Conservation (phyloP, 2,329 filamentous ascomycete genomes). For the Xylaria sp. region DNA sequence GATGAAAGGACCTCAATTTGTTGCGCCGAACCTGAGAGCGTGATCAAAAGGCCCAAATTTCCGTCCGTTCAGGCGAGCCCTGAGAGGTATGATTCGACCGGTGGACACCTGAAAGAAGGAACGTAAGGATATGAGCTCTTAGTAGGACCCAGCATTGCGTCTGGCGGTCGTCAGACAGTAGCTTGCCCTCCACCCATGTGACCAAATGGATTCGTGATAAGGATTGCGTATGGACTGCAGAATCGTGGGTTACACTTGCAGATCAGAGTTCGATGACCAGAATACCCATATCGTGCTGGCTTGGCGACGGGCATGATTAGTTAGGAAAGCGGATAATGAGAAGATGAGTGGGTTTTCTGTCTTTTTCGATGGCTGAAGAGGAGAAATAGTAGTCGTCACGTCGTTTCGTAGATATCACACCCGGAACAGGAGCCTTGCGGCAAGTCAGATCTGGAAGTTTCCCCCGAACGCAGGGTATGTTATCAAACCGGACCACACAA, state of each 20-base stretch:
- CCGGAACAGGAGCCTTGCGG: constrained; percentile 66
- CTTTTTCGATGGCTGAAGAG: constrained; percentile 39
- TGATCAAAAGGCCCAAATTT: constrained; percentile 3
- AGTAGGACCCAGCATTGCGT: constrained; percentile 7
- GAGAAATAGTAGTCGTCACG: constrained; percentile 51
- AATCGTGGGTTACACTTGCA: constrained; percentile 31
- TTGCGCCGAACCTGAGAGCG: constrained; percentile 1
- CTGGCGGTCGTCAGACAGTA: constrained; percentile 3
- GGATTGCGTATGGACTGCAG: constrained; percentile 23
- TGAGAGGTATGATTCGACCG: not conserved
- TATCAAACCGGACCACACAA: constrained; percentile 61
- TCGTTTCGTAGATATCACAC: constrained; percentile 57
- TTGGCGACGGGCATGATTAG: constrained; percentile 42
- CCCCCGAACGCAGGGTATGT: constrained; percentile 57
- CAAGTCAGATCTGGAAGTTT: constrained; percentile 68
- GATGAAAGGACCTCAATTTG: not conserved
- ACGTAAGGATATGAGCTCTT: constrained; percentile 4
- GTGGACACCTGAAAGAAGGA: constrained; percentile 9
- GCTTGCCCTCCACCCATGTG: constrained; percentile 11
- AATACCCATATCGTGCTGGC: constrained; percentile 41
- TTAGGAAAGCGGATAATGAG: constrained; percentile 46
- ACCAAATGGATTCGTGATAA: constrained; percentile 23
- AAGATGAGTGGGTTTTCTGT: constrained; percentile 43
- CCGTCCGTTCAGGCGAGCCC: not conserved
- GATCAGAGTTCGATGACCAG: constrained; percentile 37